Base-by-base conservation (phyloP, 768 basidiomycete genomes). In the Amanita inopinata region DNA sequence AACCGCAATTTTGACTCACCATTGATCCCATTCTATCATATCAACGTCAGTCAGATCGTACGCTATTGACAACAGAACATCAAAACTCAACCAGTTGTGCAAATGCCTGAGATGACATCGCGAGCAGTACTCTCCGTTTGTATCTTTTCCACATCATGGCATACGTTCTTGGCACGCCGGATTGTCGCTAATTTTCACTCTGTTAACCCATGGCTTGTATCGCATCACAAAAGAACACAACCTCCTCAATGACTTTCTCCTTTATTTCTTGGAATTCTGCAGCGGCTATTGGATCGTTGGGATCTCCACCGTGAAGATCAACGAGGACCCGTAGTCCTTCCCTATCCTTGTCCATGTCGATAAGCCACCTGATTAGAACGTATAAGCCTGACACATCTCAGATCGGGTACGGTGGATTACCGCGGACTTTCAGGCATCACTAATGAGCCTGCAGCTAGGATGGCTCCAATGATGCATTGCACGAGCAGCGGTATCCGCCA, bases 81-180 rank as follows among this genome's bases (percentile, higher is more conserved):
- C n/a, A n/a, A n/a, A 4, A 70, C 87, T 49, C 49, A 90, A n/a
- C 91, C 55, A 96, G 66, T 56, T 96, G 93, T 28, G 93, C 93
- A 62, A 96, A 94, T 32, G 88, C 86, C 58, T 96, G 93, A 39
- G 89, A 89, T 10, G 85, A 88, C 88, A 93, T 92, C 11, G 93
- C 93, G 33, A 97, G 75, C 49, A 96, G 58, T 9, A 98, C 90
- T 22, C 92, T 71, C 19, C 79, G 79, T 53, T 83, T 83, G 58
- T 97, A 96, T 53, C 75, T 74, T 52, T 61, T 78, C 90, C 92
- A 97, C 80, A 98, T 85, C 30, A 71, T 69, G 23, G 56, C 54
- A 62, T 98, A 98, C 1, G 78, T 72, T 36, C 89, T 73, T 33
- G 68, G 80, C 49, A 84, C 87, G 17, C 80, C 83, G 19, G 77